Evolutionary conservation across 2,329 filamentous ascomycete genomes (phyloP).

Genomic region (Malbranchea cinnamomea): DNA sequence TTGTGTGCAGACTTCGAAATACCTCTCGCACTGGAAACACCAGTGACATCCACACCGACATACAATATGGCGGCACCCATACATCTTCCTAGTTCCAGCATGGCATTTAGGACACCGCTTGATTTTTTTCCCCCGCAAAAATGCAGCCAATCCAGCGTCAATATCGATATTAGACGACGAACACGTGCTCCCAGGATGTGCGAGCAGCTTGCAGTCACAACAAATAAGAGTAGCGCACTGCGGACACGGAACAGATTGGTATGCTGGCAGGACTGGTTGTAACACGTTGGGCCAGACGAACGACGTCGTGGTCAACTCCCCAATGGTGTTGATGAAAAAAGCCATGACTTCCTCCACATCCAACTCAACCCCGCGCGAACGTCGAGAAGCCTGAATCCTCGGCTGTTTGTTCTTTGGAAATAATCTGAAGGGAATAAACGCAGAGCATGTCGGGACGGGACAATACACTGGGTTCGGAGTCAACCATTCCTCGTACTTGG

Average conservation of each 20-base stretch:
- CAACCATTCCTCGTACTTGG: slow-evolving; percentile 34
- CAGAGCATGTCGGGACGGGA: slow-evolving; percentile 32
- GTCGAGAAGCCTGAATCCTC: neutral
- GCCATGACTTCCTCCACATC: no score
- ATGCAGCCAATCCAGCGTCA: slow-evolving; percentile 18
- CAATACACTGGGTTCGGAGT: slow-evolving; percentile 35
- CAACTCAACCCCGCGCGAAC: no score
- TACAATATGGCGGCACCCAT: slow-evolving; percentile 33
- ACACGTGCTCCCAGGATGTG: slow-evolving; percentile 19
- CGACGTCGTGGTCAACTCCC: slow-evolving; percentile 8
- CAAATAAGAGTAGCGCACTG: slow-evolving; percentile 31
- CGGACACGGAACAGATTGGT: slow-evolving; percentile 26
- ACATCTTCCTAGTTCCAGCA: slow-evolving; percentile 33
- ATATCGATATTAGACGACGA: slow-evolving; percentile 24
- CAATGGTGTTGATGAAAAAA: slow-evolving; percentile 5
- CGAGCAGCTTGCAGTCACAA: slow-evolving; percentile 26
- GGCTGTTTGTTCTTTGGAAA: slow-evolving; percentile 10
- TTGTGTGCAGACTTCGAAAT: slow-evolving; percentile 18
- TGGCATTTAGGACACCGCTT: slow-evolving; percentile 37
- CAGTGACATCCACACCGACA: slow-evolving; percentile 37
- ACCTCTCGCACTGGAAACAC: slow-evolving; percentile 31
- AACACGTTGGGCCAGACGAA: slow-evolving; percentile 8
- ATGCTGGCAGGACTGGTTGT: slow-evolving; percentile 4
- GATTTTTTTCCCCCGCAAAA: slow-evolving; percentile 31
- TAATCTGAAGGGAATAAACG: slow-evolving; percentile 29